phyloP scores from a whole-genome alignment of 495 filamentous ascomycete genomes.

The Daldinia decipiens region DNA sequence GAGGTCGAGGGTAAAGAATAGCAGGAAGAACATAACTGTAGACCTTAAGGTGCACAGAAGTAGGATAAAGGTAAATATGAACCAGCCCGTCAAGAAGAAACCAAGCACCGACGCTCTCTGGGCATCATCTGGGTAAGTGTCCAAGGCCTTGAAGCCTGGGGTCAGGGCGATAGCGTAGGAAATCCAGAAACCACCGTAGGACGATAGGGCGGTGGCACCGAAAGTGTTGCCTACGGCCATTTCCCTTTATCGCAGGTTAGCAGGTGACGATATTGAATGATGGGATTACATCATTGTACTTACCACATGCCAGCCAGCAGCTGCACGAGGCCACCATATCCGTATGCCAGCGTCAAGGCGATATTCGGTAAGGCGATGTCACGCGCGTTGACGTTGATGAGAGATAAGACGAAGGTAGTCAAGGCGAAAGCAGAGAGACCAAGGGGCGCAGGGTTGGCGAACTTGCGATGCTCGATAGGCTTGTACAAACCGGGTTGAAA shows the following conservation, averaged over 20 bases:
- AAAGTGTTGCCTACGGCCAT: constrained; percentile 99
- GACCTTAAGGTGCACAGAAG: constrained; percentile 91
- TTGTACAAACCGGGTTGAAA: constrained; percentile 95
- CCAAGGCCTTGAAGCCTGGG: constrained; percentile 73
- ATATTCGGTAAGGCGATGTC: constrained; percentile 70
- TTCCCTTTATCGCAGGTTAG: constrained; percentile 71
- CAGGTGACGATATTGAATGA: neutral
- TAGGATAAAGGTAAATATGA: constrained; percentile 94
- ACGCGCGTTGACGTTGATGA: constrained; percentile 80
- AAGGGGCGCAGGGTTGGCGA: constrained; percentile 88
- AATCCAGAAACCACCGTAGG: constrained; percentile 98
- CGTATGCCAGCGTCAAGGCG: constrained; percentile 75
- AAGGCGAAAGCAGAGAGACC: constrained; percentile 91
- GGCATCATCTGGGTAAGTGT: constrained; percentile 52
- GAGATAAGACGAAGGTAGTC: constrained; percentile 92
- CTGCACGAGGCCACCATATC: constrained; percentile 90
- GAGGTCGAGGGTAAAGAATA: constrained; percentile 94
- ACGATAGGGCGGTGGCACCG: constrained; percentile 94
- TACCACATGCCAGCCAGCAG: constrained; percentile 97
- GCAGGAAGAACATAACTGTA: constrained; percentile 93
- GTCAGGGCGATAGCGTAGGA: constrained; percentile 89
- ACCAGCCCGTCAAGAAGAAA: constrained; percentile 93
- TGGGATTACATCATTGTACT: constrained; percentile 52
- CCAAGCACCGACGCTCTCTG: constrained; percentile 71
- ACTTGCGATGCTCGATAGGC: constrained; percentile 77